Percentiles rank a stretch among this genome's conserved stretches.
phyloP scores from a whole-genome alignment of 2,329 filamentous ascomycete species.

The Aspergillus arachidicola region DNA sequence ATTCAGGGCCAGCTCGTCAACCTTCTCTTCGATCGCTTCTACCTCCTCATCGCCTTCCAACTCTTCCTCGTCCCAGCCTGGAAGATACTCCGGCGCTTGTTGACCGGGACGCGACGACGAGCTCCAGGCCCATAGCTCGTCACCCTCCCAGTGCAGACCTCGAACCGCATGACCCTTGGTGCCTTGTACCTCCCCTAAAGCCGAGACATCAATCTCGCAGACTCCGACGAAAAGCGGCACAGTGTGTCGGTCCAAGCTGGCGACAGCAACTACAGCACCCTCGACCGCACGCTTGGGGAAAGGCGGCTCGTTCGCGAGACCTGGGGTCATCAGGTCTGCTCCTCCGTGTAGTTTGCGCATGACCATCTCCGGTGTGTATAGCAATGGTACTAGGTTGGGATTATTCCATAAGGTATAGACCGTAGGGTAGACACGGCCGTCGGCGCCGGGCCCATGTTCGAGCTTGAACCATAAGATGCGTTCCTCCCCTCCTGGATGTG shows the following conservation, averaged over 20 bases:
- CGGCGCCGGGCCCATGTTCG: conserved; percentile 52
- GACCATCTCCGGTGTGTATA: conserved; percentile 63
- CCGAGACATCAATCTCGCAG: conserved; percentile 65
- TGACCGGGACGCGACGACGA: conserved; percentile 56
- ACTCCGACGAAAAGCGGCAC: conserved; percentile 66
- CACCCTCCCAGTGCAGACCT: conserved; percentile 68
- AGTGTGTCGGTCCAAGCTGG: conserved; percentile 59
- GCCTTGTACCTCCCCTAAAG: conserved; percentile 58
- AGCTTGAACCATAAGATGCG: conserved; percentile 67
- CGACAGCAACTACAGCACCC: conserved; percentile 65
- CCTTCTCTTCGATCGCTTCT: conserved; percentile 47
- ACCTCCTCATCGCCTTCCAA: conserved; percentile 34
- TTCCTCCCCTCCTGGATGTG: conserved; percentile 59
- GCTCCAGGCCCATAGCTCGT: conserved; percentile 70
- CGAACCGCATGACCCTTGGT: conserved; percentile 66
- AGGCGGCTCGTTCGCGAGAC: conserved; percentile 64
- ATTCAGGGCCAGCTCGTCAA: conserved; percentile 43
- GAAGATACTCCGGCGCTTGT: conserved; percentile 55
- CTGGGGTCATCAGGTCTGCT: conserved; percentile 70
- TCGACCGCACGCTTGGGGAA: conserved; percentile 63
- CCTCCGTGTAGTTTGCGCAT: conserved; percentile 66
- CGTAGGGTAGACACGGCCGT: conserved; percentile 47
- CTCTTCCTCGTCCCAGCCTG: conserved; percentile 52
- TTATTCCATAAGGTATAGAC: conserved; percentile 71
- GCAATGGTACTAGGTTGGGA: conserved; percentile 60